A percentile compares a stretch with the other conserved stretches of the same genome.
These are phyloP conservation scores for Macadamia tetraphylla DNA, from an alignment of 164 flowering plant species.

Conservation along the genomic window DNA sequence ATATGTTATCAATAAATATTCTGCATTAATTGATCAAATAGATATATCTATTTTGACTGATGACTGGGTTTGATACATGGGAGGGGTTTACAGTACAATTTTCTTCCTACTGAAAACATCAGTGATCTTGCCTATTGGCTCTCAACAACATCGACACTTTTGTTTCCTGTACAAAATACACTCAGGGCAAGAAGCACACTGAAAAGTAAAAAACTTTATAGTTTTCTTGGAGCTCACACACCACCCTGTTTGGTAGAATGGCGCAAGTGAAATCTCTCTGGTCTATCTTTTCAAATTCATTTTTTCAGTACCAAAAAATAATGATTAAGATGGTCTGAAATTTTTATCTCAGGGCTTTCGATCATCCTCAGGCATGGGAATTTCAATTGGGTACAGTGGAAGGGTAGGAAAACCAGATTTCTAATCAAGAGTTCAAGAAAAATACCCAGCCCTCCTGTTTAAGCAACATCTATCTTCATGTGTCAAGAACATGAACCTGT, in stretches of 20 bases:
- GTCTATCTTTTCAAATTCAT: neutral
- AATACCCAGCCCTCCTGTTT: conserved; percentile 82
- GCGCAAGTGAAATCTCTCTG: conserved; percentile 41
- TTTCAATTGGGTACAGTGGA: conserved; percentile 79
- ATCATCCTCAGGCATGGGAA: conserved; percentile 41
- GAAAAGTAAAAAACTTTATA: conserved; percentile 14
- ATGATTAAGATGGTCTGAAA: conserved; percentile 3
- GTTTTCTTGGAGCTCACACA: conserved; percentile 41
- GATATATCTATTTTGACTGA: neutral
- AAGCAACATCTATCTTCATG: conserved; percentile 38
- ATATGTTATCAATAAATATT: neutral
- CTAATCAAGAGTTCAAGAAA: conserved; percentile 64
- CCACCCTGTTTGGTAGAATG: conserved; percentile 68
- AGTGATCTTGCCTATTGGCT: conserved; percentile 68
- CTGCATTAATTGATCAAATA: neutral
- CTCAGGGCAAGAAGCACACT: conserved; percentile 55
- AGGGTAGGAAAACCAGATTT: conserved; percentile 53
- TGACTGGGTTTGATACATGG: neutral
- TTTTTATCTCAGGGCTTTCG: conserved; percentile 47
- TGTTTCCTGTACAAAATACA: conserved; percentile 63
- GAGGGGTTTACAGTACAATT: conserved; percentile 9
- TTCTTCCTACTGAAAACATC: conserved; percentile 29
- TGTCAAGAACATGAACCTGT: conserved; percentile 66
- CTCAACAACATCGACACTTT: conserved; percentile 69
- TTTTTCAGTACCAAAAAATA: neutral